A percentile compares a stretch with the other conserved stretches of the same genome.
phyloP scores from a whole-genome alignment of 352 stramenopile species.

The Blastocystis sp. region DNA sequence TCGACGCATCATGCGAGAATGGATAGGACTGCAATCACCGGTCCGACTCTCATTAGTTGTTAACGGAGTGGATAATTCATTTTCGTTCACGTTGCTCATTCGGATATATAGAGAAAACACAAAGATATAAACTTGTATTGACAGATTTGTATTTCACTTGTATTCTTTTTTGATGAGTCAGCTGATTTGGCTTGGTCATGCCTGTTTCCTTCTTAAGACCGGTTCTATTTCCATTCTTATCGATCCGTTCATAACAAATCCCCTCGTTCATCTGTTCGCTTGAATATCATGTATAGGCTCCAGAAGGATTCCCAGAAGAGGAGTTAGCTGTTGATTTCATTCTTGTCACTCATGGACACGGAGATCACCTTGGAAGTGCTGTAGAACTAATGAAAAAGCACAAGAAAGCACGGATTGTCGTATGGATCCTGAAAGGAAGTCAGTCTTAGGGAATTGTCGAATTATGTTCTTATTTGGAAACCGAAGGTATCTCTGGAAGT shows the following conservation, averaged over 20 bases:
- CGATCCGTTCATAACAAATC: conserved; percentile 54
- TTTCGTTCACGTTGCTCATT: too few relatives aligned
- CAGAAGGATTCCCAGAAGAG: background rate
- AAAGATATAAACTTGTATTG: too few relatives aligned
- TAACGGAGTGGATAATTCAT: too few relatives aligned
- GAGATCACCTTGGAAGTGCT: conserved; percentile 42
- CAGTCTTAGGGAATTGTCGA: conserved; percentile 46
- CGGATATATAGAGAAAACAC: too few relatives aligned
- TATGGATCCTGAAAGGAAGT: background rate
- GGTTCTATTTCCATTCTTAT: background rate
- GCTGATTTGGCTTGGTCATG: conserved; percentile 60
- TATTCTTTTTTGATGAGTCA: background rate
- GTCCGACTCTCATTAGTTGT: background rate
- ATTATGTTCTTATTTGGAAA: conserved; percentile 20
- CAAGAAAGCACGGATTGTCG: conserved; percentile 11
- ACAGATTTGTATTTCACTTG: too few relatives aligned
- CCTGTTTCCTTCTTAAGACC: conserved; percentile 60
- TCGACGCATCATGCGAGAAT: background rate
- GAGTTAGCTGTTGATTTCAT: conserved; percentile 49
- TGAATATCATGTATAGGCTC: background rate
- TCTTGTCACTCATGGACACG: conserved; percentile 57
- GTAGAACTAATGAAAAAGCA: conserved; percentile 26
- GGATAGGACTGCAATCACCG: background rate
- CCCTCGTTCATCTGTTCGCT: conserved; percentile 4
- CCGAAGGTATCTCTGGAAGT: background rate